These are phyloP conservation scores for Neoascochyta sp. DNA, from an alignment of 2,329 filamentous ascomycete genomes.

Conservation along the genomic window DNA sequence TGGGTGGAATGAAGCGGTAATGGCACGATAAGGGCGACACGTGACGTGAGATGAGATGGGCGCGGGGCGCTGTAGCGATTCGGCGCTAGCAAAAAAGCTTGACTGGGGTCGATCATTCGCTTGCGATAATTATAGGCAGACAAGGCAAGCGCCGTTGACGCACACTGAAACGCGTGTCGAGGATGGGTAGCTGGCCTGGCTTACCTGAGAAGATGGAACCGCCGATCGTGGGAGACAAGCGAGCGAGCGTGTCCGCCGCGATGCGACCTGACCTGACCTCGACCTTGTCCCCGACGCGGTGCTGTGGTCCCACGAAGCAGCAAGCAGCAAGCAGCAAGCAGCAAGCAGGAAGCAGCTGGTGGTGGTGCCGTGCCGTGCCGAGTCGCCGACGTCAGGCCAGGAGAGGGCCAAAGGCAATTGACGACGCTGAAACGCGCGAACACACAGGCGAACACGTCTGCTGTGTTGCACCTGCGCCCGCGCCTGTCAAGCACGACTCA, in stretches of 20 bases:
- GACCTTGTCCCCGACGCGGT: too few relatives aligned
- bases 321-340: too few relatives aligned
- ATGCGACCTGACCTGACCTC: too few relatives aligned
- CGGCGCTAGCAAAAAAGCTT: constrained; percentile 7
- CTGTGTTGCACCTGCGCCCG: constrained; percentile 7
- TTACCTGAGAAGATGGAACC: constrained; percentile 1
- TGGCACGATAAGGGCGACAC: constrained; percentile 5
- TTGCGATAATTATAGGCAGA: constrained; percentile 17
- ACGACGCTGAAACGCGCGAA: constrained; percentile 13
- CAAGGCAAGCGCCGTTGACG: constrained; percentile 12
- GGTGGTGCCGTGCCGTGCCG: too few relatives aligned
- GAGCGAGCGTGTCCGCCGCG: too few relatives aligned
- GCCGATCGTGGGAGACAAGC: too few relatives aligned
- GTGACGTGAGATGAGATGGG: constrained; percentile 4
- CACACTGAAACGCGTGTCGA: constrained; percentile 7
- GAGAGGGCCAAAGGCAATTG: too few relatives aligned
- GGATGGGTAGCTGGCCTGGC: not conserved
- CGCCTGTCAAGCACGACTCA: constrained; percentile 20
- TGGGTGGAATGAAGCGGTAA: constrained; percentile 8
- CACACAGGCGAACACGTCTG: constrained; percentile 2
- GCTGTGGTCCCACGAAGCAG: too few relatives aligned
- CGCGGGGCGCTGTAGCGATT: not conserved
- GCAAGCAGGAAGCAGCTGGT: too few relatives aligned
- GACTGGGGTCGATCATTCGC: constrained; percentile 4
- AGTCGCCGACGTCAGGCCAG: too few relatives aligned